Evolutionary conservation across 352 stramenopile species (phyloP), one percentile per base, ranked within the genome.

Genomic region (Globisporangium okanoganense): DNA sequence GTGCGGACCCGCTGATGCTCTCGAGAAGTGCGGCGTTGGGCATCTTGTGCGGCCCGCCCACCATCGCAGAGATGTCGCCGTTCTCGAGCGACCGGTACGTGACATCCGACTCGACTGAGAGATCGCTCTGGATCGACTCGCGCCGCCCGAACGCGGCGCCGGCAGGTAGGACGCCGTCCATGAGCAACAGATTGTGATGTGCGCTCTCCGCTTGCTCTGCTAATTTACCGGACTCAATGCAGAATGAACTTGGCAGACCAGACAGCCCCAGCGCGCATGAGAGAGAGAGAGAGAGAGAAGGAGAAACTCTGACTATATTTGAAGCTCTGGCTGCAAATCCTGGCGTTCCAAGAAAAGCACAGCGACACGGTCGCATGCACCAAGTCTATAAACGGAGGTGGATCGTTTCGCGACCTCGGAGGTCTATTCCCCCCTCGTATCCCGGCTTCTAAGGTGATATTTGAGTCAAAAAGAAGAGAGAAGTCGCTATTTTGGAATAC

Each of bases 11-110:
- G 31, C 43, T 33, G 33, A 56, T 36, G 25, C 35, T 58, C 12
- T 60, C 54, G 18, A 61, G 40, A n/a, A 49, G 44, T 33, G 43
- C 9, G 16, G 27, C 38, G 12, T 27, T 29, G 8, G 40, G n/a
- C 25, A 59, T 38, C 54, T 59, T 50, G 33, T 33, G 55, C 12
- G 65, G 59, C 0, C 25, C 33, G 14, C 40, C 61, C 10, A 49
- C 40, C 24, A 59, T 40, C 16, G 24, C 59, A 16, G 62, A 64
- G 38, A 72, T 69, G 27, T 72, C 66, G 25, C 72, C 73, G 48
- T 76, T 78, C 44, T 82, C 73, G 25, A 82, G 58, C 41, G 73
- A 75, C 10, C 71, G 68, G 55, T 82, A 82, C n/a, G 70, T 79
- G 25, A 62, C 64, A 45, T 82, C 73, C 33, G 66, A 75, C 29